Conservation (phyloP, 805 yeast genomes). For the Candida alai region DNA sequence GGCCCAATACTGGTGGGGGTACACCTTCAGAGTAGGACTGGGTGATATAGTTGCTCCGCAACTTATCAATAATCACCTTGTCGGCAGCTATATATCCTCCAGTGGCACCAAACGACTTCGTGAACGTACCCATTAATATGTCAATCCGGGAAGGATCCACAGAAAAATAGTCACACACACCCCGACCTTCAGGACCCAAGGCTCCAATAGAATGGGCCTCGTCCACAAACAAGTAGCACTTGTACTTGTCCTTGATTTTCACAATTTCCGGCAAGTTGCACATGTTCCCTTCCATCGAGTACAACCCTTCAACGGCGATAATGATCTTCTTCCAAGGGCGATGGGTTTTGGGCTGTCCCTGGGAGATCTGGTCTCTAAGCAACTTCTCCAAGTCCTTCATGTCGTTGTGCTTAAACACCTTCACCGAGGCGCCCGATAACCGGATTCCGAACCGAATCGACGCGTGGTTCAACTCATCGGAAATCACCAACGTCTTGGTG, state of each 20-base stretch:
- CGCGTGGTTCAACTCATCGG: constrained; percentile 94
- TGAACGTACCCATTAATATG: constrained; percentile 93
- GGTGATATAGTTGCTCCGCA: constrained; percentile 70
- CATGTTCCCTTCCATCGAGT: constrained; percentile 90
- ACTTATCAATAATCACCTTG: constrained; percentile 62
- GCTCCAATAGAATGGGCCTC: constrained; percentile 99
- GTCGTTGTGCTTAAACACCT: constrained; percentile 89
- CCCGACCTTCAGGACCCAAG: constrained; percentile 91
- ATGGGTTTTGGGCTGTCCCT: constrained; percentile 92
- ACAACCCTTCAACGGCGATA: constrained; percentile 88
- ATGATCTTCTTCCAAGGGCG: constrained; percentile 92
- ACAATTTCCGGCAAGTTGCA: constrained; percentile 75
- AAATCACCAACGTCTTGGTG: constrained; percentile 82
- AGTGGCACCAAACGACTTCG: constrained; percentile 97
- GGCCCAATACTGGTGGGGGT: constrained; percentile 89
- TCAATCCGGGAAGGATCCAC: constrained; percentile 76
- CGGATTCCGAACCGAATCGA: constrained; percentile 95
- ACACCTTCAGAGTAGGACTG: constrained; percentile 78
- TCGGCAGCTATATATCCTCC: constrained; percentile 95
- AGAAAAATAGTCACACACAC: constrained; percentile 90
- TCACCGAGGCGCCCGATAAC: constrained; percentile 87
- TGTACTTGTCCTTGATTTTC: constrained; percentile 75
- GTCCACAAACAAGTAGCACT: constrained; percentile 86
- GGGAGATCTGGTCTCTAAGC: constrained; percentile 78
- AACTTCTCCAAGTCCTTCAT: constrained; percentile 74